Conservation (phyloP, 805 yeast genomes). For the Metschnikowia corniflorae region DNA sequence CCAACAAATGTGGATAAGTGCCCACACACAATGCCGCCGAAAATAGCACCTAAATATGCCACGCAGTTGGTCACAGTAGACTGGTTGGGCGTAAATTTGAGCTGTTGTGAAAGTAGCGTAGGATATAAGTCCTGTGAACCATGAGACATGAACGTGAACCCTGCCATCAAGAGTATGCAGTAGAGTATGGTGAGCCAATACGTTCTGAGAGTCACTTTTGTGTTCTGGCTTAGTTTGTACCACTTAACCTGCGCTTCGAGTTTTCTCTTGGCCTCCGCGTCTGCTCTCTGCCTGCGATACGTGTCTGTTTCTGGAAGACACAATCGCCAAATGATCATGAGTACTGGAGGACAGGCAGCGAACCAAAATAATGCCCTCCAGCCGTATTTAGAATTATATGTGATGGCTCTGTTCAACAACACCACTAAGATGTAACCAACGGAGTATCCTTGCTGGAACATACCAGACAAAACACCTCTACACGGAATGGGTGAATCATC, state of each 20-base stretch:
- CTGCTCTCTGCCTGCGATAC: conserved; percentile 29
- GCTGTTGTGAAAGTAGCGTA: conserved; percentile 34
- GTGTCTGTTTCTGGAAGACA: conserved; percentile 58
- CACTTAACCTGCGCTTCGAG: conserved; percentile 12
- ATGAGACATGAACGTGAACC: conserved; percentile 41
- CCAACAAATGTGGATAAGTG: conserved; percentile 37
- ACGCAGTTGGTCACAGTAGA: conserved; percentile 39
- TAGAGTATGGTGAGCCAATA: conserved; percentile 64
- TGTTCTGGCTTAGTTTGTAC: conserved; percentile 12
- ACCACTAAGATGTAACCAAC: conserved; percentile 68
- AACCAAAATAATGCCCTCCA: conserved; percentile 73
- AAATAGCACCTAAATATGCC: conserved; percentile 40
- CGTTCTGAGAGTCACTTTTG: conserved; percentile 30
- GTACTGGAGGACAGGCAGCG: conserved; percentile 63
- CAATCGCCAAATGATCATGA: conserved; percentile 56
- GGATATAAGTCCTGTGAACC: conserved; percentile 43
- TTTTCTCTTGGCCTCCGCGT: conserved; percentile 11
- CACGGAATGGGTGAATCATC: conserved; percentile 60
- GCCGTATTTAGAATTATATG: conserved; percentile 41
- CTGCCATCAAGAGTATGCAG: conserved; percentile 47
- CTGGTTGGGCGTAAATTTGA: conserved; percentile 28
- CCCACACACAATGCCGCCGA: conserved; percentile 46
- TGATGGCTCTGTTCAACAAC: conserved; percentile 59
- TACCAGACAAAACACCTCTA: conserved; percentile 59
- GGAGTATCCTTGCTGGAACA: conserved; percentile 80